Evolutionary conservation across 345 rosid genomes (phyloP).

Genomic region (Eutrema yunnanense): DNA sequence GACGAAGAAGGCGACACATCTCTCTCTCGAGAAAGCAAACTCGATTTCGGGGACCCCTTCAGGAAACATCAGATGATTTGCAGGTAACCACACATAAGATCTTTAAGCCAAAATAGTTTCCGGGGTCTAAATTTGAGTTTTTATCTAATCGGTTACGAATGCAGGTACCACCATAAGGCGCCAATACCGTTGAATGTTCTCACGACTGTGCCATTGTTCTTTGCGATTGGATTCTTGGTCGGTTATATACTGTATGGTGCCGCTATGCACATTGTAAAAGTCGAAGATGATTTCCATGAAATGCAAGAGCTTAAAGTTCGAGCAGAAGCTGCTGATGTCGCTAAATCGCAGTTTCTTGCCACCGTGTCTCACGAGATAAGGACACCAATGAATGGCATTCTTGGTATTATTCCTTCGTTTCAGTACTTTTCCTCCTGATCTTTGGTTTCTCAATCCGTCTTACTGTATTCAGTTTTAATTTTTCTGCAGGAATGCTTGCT

Average conservation of each 20-base stretch:
- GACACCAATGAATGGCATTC: slow-evolving; percentile 99
- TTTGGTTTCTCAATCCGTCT: neutral
- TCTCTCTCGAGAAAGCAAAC: slow-evolving; percentile 71
- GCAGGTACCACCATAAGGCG: slow-evolving; percentile 87
- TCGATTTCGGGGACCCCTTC: slow-evolving; percentile 94
- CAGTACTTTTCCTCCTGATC: neutral
- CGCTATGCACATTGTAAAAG: slow-evolving; percentile 73
- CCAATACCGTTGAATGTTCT: slow-evolving; percentile 64
- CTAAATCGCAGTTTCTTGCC: slow-evolving; percentile 97
- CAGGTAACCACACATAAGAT: slow-evolving; percentile 42
- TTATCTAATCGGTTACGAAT: neutral
- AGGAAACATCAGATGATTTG: slow-evolving; percentile 94
- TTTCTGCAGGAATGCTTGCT: slow-evolving; percentile 79
- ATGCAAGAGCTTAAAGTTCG: slow-evolving; percentile 77
- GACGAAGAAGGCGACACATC: slow-evolving; percentile 74
- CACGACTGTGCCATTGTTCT: slow-evolving; percentile 62
- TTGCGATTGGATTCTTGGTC: slow-evolving; percentile 64
- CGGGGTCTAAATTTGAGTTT: neutral
- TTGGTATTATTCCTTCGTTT: slow-evolving; percentile 40
- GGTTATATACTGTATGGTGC: slow-evolving; percentile 84
- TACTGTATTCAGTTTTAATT: neutral
- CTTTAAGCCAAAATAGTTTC: neutral
- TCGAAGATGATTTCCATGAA: slow-evolving; percentile 78
- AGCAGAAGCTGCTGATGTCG: slow-evolving; percentile 99
- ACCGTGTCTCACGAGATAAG: slow-evolving; percentile 98